These are phyloP conservation scores for Tillandsia fasciculata DNA, from an alignment of 176 grass and related monocot genomes.

Conservation along the genomic window DNA sequence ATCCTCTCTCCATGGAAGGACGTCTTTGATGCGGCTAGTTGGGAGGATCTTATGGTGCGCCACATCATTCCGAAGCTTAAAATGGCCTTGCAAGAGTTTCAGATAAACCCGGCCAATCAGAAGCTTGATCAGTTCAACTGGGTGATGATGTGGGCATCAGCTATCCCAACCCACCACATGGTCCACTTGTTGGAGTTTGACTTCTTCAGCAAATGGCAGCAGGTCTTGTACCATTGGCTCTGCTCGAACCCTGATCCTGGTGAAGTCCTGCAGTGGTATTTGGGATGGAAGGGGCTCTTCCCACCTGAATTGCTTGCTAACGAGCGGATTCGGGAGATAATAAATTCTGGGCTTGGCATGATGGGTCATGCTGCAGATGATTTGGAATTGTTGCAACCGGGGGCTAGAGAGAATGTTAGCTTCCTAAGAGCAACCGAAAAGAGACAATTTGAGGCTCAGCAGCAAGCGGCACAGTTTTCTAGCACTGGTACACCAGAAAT, in stretches of 20 bases:
- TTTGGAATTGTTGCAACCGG: slow-evolving; percentile 56
- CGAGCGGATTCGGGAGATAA: slow-evolving; percentile 51
- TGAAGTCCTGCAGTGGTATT: slow-evolving; percentile 80
- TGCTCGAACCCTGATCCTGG: slow-evolving; percentile 74
- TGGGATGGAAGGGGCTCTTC: slow-evolving; percentile 70
- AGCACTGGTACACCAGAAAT: slow-evolving; percentile 38
- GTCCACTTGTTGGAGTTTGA: slow-evolving; percentile 78
- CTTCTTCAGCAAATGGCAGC: slow-evolving; percentile 92
- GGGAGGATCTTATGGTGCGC: slow-evolving; percentile 67
- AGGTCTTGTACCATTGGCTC: slow-evolving; percentile 73
- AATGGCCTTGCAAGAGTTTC: slow-evolving; percentile 54
- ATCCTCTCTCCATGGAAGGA: slow-evolving; percentile 80
- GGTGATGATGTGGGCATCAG: slow-evolving; percentile 75
- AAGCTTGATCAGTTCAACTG: slow-evolving; percentile 75
- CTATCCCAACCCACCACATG: slow-evolving; percentile 72
- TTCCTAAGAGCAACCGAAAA: slow-evolving; percentile 66
- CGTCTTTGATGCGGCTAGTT: slow-evolving; percentile 67
- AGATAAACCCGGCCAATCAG: slow-evolving; percentile 71
- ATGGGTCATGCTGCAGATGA: slow-evolving; percentile 85
- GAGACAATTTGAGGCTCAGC: slow-evolving; percentile 60
- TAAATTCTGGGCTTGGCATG: slow-evolving; percentile 71
- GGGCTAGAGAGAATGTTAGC: slow-evolving; percentile 53
- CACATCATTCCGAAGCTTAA: slow-evolving; percentile 71
- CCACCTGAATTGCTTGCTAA: slow-evolving; percentile 72
- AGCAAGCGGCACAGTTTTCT: slow-evolving; percentile 37